These are phyloP conservation scores for Globomyces pollinis-pini DNA, from an alignment of 192 early-diverging fungal species.

Conservation along the genomic window DNA sequence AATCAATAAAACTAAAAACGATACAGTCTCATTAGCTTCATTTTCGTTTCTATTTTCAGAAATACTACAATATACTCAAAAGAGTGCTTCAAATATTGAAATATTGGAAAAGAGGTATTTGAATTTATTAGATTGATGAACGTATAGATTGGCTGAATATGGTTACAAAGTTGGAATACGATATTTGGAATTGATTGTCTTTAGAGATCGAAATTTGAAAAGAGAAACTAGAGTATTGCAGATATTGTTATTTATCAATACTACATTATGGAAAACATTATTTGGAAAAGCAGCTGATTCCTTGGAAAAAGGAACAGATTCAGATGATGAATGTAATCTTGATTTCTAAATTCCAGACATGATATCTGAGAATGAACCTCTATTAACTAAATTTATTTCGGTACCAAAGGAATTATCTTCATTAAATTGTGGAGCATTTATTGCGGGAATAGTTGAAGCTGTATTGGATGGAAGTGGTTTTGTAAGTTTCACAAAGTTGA, in stretches of 20 bases:
- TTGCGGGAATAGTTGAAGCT: conserved; percentile 94
- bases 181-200: conserved; percentile 78
- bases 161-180: conserved; percentile 92
- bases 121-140: too few species aligned
- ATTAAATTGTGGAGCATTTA: conserved; percentile 89
- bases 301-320: conserved; percentile 90
- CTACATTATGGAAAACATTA: conserved; percentile 85
- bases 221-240: conserved; percentile 85
- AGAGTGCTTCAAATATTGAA: conserved; percentile 86
- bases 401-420: conserved; percentile 88
- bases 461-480: conserved; percentile 86
- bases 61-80: conserved; percentile 95
- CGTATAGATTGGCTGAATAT: conserved; percentile 72
- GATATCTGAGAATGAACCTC: conserved; percentile 98
- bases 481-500: too few species aligned
- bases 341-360: conserved; percentile 58
- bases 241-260: conserved; percentile 89
- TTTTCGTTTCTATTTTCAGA: conserved; percentile 91
- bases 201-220: conserved; percentile 79
- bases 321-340: conserved; percentile 89
- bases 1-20: conserved; percentile 60
- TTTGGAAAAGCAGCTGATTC: conserved; percentile 97
- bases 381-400: conserved; percentile 83
- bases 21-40: conserved; percentile 71
- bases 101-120: conserved; percentile 87